Evolutionary conservation across 345 rosid species (phyloP), one percentile per base, ranked within the genome.

Genomic region (Populus tremula): DNA sequence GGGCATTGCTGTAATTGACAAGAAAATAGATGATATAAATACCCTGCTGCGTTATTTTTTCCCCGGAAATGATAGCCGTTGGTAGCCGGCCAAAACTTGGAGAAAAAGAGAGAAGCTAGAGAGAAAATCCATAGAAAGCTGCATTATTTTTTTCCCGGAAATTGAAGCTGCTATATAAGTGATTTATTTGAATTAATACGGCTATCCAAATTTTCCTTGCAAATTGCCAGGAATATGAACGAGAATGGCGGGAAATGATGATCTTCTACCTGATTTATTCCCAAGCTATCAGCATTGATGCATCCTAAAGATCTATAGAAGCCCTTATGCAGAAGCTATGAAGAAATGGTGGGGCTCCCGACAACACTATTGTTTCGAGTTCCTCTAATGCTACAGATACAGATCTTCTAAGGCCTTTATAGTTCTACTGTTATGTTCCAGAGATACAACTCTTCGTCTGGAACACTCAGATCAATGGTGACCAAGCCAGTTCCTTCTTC

Each of bases 371-470:
- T 12, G 53, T 47, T 47, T 1, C 18, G 8, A 18, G 9, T 53
- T 2, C 59, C 59, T 12, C 50, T 20, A 6, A 53, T 6, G 9
- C 59, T 53, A 53, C 23, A 18, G 61, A 62, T 18, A 73, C 62
- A 21, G 35, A 61, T n/a, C 33, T 43, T 70, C 4, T 9, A 39
- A 43, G 2, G 21, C 4, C 72, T 74, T 69, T 69, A 76, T 20
- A 80, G 33, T 53, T 65, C 68, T 16, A 80, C 33, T 13, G 53
- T 49, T 67, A 89, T n/a, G 81, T 79, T 84, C 94, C 97, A 91
- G 18, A 76, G 78, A 80, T 86, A 86, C 76, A 86, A 43, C 82
- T 89, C 97, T 29, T 80, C 75, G 50, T 78, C 82, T 2, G 93
- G 84, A 74, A 85, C 83, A 33, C 81, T 78, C 77, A 89, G 67